phyloP scores from a whole-genome alignment of 1,284 basidiomycete species.

The Sparassis latifolia region DNA sequence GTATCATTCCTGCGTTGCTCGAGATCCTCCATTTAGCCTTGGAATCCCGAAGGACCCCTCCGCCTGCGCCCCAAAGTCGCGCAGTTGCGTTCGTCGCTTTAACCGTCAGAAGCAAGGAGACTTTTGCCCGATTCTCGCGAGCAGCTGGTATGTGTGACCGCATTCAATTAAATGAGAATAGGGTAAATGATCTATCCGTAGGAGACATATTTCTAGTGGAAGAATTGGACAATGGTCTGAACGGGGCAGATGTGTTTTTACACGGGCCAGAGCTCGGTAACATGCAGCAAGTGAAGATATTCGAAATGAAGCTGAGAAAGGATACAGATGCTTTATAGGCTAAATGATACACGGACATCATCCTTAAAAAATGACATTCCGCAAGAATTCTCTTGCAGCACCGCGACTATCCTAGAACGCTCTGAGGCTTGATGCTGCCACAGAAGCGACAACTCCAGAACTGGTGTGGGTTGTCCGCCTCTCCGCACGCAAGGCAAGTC shows the following conservation, averaged over 20 bases:
- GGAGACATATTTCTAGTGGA: no score
- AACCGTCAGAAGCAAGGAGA: conserved; percentile 44
- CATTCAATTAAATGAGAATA: no score
- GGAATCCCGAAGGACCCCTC: background rate
- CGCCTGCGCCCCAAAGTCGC: conserved; percentile 8
- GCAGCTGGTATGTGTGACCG: conserved; percentile 27
- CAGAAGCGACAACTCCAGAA: conserved; percentile 75
- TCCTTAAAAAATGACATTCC: background rate
- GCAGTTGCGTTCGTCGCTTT: conserved; percentile 47
- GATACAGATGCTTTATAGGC: background rate
- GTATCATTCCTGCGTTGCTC: conserved; percentile 51
- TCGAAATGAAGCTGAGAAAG: background rate
- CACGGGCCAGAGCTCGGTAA: background rate
- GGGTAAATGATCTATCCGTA: no score
- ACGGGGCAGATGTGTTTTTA: no score
- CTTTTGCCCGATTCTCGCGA: conserved; percentile 33
- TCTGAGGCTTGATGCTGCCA: conserved; percentile 51
- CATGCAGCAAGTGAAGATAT: background rate
- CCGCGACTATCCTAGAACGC: background rate
- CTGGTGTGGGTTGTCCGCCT: conserved; percentile 51
- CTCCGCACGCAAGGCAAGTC: conserved; percentile 65
- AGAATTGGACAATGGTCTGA: no score
- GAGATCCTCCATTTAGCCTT: conserved; percentile 46
- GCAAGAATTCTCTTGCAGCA: background rate
- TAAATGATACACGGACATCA: background rate